Base-by-base conservation (phyloP, 208 protist genomes). In the Leishmania gerbilli region DNA sequence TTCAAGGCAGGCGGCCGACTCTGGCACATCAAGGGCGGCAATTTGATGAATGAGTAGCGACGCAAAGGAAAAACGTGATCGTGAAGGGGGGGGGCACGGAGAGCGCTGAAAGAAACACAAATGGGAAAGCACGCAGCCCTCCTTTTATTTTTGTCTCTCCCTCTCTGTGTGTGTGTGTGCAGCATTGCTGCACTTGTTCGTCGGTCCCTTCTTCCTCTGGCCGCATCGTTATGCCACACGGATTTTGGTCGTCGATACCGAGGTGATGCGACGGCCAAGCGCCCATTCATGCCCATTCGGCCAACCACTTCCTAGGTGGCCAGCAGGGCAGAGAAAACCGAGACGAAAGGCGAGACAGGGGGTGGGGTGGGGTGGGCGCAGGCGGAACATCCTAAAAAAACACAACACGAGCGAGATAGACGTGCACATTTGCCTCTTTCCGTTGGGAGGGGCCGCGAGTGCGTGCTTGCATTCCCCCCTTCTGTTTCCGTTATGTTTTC, bases 21-120 rank as follows among this genome's bases (percentile, higher is more conserved):
- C 21, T 98, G 92, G 91, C 89, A 93, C 72, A 51, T 98, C 9
- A 96, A 97, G 82, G 91, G 79, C 40, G 94, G 94, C 7, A 91
- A 92, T 42, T 37, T 86, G 49, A 84, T 84, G 67, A 79, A 82
- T 34, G 84, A 88, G 17, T 84, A 76, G 53, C n/a, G 37, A n/a
- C 1, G 40, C 42, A 24, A 51, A 1, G 19, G 34, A 24, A 31
- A 37, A 13, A 13, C 9, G 40, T 9, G 45, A 31, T 34, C 11
- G 64, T 34, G 64, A 42, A 69, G n/a, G n/a, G 13, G 15, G 4
- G 2, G n/a, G 0, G 47, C 42, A 8, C 5, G 47, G 7, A 62
- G 72, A 68, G 27, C 7, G 62, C 1, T 15, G 62, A 31, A 68
- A 42, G 37, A 40, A 40, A 45, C 34, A 37, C 0, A 24, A 21